Evolutionary conservation across 2,329 filamentous ascomycete species (phyloP), one percentile per base, ranked within the genome.

Genomic region (Pseudocercospora crystallina): DNA sequence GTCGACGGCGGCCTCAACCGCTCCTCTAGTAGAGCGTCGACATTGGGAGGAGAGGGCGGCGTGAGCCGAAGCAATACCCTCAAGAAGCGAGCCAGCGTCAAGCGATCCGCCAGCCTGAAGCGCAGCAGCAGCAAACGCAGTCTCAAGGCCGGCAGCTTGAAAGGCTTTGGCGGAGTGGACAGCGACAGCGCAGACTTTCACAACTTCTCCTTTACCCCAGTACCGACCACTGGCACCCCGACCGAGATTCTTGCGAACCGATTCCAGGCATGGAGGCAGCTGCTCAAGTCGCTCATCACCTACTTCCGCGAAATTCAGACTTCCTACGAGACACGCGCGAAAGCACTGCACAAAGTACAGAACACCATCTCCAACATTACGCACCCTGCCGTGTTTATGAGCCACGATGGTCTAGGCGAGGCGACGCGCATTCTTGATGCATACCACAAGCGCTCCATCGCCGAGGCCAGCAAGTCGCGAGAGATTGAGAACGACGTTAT

Each of bases 251-350:
- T 99, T 29, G 87, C 90, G 37, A 89, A 84, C 62, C 83, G 94
- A 47, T 99, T 99, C 68, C 89, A 96, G 77, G 90, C 88, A 44
- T 99, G 94, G 94, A 84, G 94, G 63, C 96, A 95, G 75, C 81
- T 96, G 11, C 80, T 99, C 46, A 97, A 97, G 69, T 91, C 96
- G 60, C 79, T 97, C 38, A 96, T 97, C 59, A 76, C 87, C 49
- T 97, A 96, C 70, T 97, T 96, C 69, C 85, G 89, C 62, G 94
- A 97, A 69, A 84, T 97, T 40, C 90, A 96, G 67, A 81, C 81
- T 43, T 89, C 91, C 41, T 96, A 96, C 70, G 92, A 99, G 65
- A 80, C 86, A 49, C 85, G 88, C 54, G 81, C 88, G 26, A 97
- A 96, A 69, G 83, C 86, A 7, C 77, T 95, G 4, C 70, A 89